Conservation (phyloP, 345 rosid species). For the Moringa oleifera region DNA sequence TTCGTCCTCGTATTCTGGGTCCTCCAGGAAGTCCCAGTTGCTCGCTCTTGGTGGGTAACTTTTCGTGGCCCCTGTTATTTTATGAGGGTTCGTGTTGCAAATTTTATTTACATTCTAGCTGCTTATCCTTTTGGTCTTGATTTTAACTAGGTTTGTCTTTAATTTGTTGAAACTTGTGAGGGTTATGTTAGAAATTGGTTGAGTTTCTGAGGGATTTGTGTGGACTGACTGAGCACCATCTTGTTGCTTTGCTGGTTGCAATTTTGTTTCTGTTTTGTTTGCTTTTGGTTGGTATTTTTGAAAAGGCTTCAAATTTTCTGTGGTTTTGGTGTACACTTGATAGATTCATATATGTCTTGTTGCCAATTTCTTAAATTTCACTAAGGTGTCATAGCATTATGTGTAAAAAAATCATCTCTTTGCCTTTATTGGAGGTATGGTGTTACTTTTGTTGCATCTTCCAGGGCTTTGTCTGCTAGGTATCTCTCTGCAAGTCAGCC, state of each 20-base stretch:
- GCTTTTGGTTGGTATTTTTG: neutral
- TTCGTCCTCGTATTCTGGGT: constrained; percentile 24
- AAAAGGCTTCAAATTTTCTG: constrained; percentile 9
- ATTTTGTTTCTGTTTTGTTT: neutral
- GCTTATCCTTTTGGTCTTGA: neutral
- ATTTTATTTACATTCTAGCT: too few species aligned
- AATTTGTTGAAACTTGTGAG: neutral
- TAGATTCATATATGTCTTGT: too few species aligned
- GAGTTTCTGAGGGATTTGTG: neutral
- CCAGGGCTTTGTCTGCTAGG: neutral
- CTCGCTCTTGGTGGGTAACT: constrained; percentile 32
- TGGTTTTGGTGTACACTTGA: neutral
- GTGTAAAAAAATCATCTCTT: too few species aligned
- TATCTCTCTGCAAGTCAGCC: neutral
- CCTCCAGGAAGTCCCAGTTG: constrained; percentile 29
- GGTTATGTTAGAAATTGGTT: neutral
- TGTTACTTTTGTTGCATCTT: neutral
- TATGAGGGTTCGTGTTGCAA: neutral
- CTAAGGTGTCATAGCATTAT: too few species aligned
- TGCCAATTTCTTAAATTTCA: too few species aligned
- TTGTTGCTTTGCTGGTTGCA: too few species aligned
- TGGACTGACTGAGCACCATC: too few species aligned
- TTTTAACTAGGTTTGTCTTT: too few species aligned
- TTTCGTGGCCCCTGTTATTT: neutral
- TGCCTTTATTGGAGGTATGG: too few species aligned